Base-by-base conservation (phyloP, 139 green algal genomes). In the Closterium sp. region DNA sequence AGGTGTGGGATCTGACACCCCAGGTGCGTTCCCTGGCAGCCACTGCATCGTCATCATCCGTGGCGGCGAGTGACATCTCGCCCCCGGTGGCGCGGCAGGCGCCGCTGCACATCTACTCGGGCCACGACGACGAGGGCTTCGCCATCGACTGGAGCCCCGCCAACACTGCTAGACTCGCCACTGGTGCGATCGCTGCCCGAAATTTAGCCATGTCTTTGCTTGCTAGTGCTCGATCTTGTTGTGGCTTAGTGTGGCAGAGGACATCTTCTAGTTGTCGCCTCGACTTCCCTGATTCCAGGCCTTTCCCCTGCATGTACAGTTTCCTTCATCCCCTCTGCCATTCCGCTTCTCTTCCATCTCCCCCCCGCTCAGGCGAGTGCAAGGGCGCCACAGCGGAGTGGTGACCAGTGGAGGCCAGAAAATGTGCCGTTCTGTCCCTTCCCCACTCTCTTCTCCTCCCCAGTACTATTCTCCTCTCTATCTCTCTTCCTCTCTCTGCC, bases 71-170 rank as follows among this genome's bases (percentile, higher is more conserved):
- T 23, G 88, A 84, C 23, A 69, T 21, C 28, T 31, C 84, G 43
- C 34, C 32, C 92, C 91, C 34, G 38, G 34, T 91, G 85, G 84
- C 10, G 32, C 90, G 85, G 69, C 93, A 94, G 88, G 88, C 90
- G 7, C 94, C 93, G 0, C 90, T 91, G 85, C 90, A 95, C 19
- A 83, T 93, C 19, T 95, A 94, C 87, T 93, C 81, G 1, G 94
- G 93, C 25, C 95, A 96, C 91, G 76, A 90, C n/a, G 93, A 88
- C 9, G 98, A 99, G 95, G 98, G 98, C 32, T 99, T 97, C 93
- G 94, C 96, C 9, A 96, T 99, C 33, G 98, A 99, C 93, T 99
- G 98, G 98, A 97, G 95, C 86, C 97, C 98, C 23, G 95, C 96
- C 8, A 95, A 91, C 34, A 85, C 92, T 16, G 98, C 97, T 19